Base-by-base conservation (phyloP, 441 rosid species). In the Eruca vesicaria region DNA sequence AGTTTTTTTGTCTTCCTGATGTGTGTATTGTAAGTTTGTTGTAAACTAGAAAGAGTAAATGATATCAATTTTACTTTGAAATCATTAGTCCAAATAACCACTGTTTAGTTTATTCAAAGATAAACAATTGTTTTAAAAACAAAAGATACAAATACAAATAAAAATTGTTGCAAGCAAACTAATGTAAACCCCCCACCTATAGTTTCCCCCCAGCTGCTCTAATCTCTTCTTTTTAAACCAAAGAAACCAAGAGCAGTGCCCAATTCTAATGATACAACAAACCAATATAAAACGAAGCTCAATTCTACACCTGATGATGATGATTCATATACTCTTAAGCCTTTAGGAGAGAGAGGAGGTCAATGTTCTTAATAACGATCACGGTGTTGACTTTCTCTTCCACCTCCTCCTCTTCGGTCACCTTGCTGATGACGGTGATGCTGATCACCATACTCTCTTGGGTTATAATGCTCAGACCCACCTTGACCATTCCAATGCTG, bases 371-470 rank as follows among this genome's bases (percentile, higher is more conserved):
- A 78, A 31, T 72, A 61, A 14, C 81, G 35, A 32, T 70, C 68
- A 58, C 73, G 80, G 59, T 85, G 91, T 58, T 78, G 72, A 69
- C 79, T 55, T 53, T 68, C 33, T 72, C 80, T 60, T 0, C 53
- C 77, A 28, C 85, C 82, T 66, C n/a, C n/a, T 53, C 71, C 33
- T 72, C 80, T 60, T 0, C 53, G 73, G 58, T 70, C 77, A 28
- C 85, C 82, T 66, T 66, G 77, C 6, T 66, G 76, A 53, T 66
- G 77, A 2, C 62, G 75, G 53, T 66, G 63, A 19, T 74, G 74
- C 64, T 74, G 82, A 64, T 31, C 77, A 50, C 75, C 69, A 29
- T 78, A 68, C 29, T 69, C 84, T 81, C 78, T 63, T 45, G 67
- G 66, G 68, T 63, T 63, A 69, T 67, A 53, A 23, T 72, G 45